Evolutionary conservation across 2,329 filamentous ascomycete genomes (phyloP).

Genomic region (Penicillium sp.): DNA sequence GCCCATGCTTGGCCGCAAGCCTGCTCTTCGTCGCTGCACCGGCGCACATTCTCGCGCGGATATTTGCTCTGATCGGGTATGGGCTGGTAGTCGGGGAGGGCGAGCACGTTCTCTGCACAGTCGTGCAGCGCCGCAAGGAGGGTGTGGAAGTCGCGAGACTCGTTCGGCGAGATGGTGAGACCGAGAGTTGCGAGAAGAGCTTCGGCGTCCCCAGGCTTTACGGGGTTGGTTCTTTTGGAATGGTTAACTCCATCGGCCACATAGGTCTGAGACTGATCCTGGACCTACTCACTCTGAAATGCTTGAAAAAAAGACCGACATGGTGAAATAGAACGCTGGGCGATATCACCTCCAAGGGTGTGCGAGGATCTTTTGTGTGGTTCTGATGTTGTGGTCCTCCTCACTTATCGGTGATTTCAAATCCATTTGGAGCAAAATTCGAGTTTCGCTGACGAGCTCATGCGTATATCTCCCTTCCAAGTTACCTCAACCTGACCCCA

Average conservation of each 20-base stretch:
- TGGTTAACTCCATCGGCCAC: background rate
- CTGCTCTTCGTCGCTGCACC: constrained; percentile 32
- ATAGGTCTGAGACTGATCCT: background rate
- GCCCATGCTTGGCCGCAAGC: constrained; percentile 55
- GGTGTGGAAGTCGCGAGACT: constrained; percentile 52
- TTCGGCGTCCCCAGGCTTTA: constrained; percentile 48
- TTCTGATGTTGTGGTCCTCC: background rate
- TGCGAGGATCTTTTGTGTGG: background rate
- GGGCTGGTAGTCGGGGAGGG: constrained; percentile 44
- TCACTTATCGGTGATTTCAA: background rate
- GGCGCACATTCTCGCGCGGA: constrained; percentile 23
- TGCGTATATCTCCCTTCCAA: no score
- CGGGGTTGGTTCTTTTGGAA: constrained; percentile 41
- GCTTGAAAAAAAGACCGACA: background rate
- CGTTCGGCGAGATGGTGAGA: constrained; percentile 41
- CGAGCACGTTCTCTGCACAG: constrained; percentile 45
- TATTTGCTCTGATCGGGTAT: constrained; percentile 21
- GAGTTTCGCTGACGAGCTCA: no score
- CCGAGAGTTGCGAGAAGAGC: constrained; percentile 43
- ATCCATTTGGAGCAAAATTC: background rate
- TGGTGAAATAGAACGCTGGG: background rate
- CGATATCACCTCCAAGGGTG: background rate
- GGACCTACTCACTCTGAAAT: background rate
- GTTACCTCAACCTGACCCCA: background rate
- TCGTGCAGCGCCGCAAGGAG: constrained; percentile 59